These are phyloP conservation scores for Fusarium anguioides DNA, from an alignment of 2,329 filamentous ascomycete genomes.

Conservation along the genomic window DNA sequence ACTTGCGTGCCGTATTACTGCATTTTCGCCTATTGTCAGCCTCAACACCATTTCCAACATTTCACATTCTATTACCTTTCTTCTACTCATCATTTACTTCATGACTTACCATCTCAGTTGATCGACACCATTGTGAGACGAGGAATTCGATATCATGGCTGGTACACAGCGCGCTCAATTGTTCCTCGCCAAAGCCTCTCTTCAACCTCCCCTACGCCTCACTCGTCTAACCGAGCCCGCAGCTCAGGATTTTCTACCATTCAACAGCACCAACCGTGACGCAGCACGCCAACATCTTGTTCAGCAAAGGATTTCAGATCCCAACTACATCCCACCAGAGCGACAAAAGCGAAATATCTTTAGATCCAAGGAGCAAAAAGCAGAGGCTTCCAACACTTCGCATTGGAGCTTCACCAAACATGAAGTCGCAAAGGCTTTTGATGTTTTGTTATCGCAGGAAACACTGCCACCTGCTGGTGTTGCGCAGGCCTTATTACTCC, in stretches of 20 bases:
- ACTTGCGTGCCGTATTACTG: neutral
- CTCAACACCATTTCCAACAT: neutral
- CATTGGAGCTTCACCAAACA: constrained; percentile 27
- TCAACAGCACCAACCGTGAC: neutral
- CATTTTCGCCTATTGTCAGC: neutral
- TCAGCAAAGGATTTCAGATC: neutral
- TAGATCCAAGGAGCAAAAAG: constrained; percentile 10
- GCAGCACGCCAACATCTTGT: constrained; percentile 9
- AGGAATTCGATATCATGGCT: neutral
- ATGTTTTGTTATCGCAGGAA: neutral
- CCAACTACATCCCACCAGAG: neutral
- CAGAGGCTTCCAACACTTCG: neutral
- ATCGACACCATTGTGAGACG: too few species aligned
- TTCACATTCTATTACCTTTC: neutral
- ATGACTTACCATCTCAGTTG: neutral
- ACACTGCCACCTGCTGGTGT: constrained; percentile 9
- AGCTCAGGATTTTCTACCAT: constrained; percentile 12
- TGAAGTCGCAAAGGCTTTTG: constrained; percentile 17
- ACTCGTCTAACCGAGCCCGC: constrained; percentile 2
- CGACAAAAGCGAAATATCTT: constrained; percentile 13
- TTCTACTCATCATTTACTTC: neutral
- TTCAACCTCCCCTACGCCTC: constrained; percentile 8
- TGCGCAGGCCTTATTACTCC: constrained; percentile 12
- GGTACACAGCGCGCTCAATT: constrained; percentile 5
- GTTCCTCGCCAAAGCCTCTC: constrained; percentile 19